Base-by-base conservation (phyloP, 2,329 filamentous ascomycete species). In the Aspergillus ochraceus region DNA sequence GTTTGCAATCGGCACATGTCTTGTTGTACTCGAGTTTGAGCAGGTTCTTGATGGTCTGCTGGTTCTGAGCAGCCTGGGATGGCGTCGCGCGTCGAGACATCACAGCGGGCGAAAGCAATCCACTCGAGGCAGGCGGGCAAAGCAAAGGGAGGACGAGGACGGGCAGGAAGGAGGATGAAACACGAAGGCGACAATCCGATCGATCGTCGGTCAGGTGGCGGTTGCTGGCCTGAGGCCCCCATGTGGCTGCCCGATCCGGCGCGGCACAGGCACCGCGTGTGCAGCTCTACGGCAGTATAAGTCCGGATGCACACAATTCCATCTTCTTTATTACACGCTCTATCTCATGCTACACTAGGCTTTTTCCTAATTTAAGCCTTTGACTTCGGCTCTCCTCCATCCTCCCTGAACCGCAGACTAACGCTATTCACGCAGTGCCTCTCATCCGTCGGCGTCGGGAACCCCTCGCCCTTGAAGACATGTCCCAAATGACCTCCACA, bases 1-100 rank as follows among this genome's bases (percentile, higher is more conserved):
- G 88, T 84, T 99, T 99, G 86, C 95, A 99, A 78, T 99, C 95
- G 62, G 94, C 92, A 83, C 95, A 99, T 74, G 90, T 87, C 83
- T 99, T 99, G 82, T 99, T 99, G 64, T 88, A 82, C 74, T 98
- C 94, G 68, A 99, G 81, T 81, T 98, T 99, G 75, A 98, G 83
- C 68, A 99, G 86, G 74, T 86, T 92, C 83, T 98, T 98, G 78
- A 99, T 91, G 49, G 92, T 96, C 76, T 89, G 88, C 77, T 91
- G 89, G 80, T 99, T 99, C 80, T 96, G 90, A 71, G 93, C 93
- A 71, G 92, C 91, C 78, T 91, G 88, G 79, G 96, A 91, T 67
- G 91, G 90, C 66, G 88, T 88, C 73, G 91, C 86, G 59, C 75
- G 75, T 66, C 74, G 74, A 74, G 74, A 77, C 75, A 77, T 77